A percentile compares a stretch with the other conserved stretches of the same genome.
Evolutionary conservation across 768 basidiomycete species (phyloP).

Genomic region (Suillus lakei): DNA sequence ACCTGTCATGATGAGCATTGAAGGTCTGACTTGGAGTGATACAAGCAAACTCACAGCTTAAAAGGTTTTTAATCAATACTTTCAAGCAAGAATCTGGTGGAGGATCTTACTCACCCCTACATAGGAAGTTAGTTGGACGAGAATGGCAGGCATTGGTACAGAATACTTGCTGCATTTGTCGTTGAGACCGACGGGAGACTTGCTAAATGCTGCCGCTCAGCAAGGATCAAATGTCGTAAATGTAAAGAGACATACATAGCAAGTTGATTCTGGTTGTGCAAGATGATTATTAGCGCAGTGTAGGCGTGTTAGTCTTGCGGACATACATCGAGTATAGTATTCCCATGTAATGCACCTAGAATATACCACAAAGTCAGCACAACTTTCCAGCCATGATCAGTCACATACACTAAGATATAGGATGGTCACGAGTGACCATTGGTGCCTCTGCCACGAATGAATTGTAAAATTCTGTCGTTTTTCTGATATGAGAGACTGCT

Average conservation of each 20-base stretch:
- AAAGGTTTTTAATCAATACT: not conserved
- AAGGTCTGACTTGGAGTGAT: not conserved
- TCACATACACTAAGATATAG: not conserved
- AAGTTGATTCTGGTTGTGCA: not conserved
- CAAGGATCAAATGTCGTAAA: not conserved
- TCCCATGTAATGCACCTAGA: not conserved
- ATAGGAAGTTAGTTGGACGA: not conserved
- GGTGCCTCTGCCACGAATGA: not conserved
- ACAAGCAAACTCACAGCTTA: not conserved
- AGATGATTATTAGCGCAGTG: no score
- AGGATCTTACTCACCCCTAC: not conserved
- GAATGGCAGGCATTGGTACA: not conserved
- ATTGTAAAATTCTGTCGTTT: not conserved
- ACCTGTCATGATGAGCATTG: not conserved
- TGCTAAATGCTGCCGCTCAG: not conserved
- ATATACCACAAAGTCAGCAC: not conserved
- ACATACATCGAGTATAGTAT: not conserved
- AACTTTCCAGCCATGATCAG: not conserved
- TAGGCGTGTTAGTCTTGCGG: not conserved
- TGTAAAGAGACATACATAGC: not conserved
- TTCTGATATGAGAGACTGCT: not conserved
- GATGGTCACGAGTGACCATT: not conserved
- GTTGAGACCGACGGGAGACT: not conserved
- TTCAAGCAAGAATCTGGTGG: not conserved
- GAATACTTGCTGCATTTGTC: no score